These are phyloP conservation scores for Phytophthora megakarya DNA, from an alignment of 352 stramenopile species.

Conservation along the genomic window DNA sequence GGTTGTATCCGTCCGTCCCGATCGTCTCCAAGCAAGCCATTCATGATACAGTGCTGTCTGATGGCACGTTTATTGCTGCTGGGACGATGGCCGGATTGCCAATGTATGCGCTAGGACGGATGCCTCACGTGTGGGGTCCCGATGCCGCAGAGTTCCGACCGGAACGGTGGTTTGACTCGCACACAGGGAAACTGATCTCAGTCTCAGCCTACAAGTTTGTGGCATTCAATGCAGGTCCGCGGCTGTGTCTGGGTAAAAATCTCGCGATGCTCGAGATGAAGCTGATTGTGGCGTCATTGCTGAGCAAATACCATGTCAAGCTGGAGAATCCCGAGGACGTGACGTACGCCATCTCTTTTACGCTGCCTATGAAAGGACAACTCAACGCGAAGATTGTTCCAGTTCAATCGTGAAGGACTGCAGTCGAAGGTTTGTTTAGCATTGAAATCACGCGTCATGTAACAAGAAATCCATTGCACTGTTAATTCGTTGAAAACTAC, in stretches of 20 bases:
- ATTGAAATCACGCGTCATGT: neutral
- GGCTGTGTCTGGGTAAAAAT: conserved; percentile 71
- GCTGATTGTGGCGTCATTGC: conserved; percentile 56
- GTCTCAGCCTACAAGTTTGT: conserved; percentile 69
- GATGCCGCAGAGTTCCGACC: conserved; percentile 68
- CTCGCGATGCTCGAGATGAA: conserved; percentile 89
- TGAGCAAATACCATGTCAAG: conserved; percentile 65
- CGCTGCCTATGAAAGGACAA: conserved; percentile 47
- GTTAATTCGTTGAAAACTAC: neutral
- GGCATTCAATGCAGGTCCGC: conserved; percentile 72
- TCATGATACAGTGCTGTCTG: conserved; percentile 37
- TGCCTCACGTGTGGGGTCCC: conserved; percentile 60
- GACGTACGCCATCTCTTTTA: conserved; percentile 63
- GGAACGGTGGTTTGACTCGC: conserved; percentile 66
- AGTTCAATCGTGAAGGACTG: neutral
- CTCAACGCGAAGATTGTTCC: conserved; percentile 48
- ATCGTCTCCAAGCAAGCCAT: conserved; percentile 39
- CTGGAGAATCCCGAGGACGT: conserved; percentile 40
- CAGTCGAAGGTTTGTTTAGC: neutral
- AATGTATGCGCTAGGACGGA: conserved; percentile 61
- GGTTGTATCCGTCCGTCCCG: conserved; percentile 67
- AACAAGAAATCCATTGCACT: neutral
- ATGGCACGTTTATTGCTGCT: conserved; percentile 62
- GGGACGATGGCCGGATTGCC: conserved; percentile 41
- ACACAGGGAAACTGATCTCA: conserved; percentile 32